These are phyloP conservation scores for Stellera chamaejasme DNA, from an alignment of 345 rosid genomes.

Conservation along the genomic window DNA sequence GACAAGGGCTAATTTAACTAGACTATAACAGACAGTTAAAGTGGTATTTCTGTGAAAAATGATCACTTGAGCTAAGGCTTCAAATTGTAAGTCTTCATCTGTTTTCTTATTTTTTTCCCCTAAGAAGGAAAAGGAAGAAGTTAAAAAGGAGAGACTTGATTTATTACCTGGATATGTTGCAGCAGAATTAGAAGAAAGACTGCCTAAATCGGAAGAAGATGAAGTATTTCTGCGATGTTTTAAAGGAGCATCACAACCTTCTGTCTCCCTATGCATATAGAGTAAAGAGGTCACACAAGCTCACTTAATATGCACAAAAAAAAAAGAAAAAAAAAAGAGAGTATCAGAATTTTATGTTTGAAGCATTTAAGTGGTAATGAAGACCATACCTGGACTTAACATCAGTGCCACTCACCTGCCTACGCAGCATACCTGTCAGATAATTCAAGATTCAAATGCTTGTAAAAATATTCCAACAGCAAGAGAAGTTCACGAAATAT, in stretches of 20 bases:
- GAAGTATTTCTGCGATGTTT: slow-evolving; percentile 66
- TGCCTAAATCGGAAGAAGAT: slow-evolving; percentile 53
- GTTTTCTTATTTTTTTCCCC: too few relatives aligned
- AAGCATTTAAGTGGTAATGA: slow-evolving; percentile 14
- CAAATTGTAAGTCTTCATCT: too few relatives aligned
- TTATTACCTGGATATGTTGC: slow-evolving; percentile 39
- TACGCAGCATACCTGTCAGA: slow-evolving; percentile 39
- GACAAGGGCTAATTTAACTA: too few relatives aligned
- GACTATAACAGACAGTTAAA: too few relatives aligned
- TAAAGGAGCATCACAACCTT: slow-evolving; percentile 35
- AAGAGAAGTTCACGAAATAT: slow-evolving; percentile 9
- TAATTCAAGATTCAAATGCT: slow-evolving; percentile 15
- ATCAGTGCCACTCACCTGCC: slow-evolving; percentile 51
- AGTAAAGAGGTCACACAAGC: slow-evolving; percentile 5
- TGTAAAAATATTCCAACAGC: slow-evolving; percentile 1
- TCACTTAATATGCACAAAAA: not conserved
- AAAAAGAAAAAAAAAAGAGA: not conserved
- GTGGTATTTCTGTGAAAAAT: too few relatives aligned
- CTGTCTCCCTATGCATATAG: slow-evolving; percentile 34
- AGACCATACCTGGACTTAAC: slow-evolving; percentile 48
- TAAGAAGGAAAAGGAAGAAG: not conserved
- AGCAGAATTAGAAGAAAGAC: slow-evolving; percentile 37
- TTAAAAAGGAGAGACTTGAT: slow-evolving; percentile 6
- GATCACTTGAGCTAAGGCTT: too few relatives aligned
- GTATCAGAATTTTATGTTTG: not conserved